phyloP scores from a whole-genome alignment of 306 rosid genomes.

The Vicia faba region DNA sequence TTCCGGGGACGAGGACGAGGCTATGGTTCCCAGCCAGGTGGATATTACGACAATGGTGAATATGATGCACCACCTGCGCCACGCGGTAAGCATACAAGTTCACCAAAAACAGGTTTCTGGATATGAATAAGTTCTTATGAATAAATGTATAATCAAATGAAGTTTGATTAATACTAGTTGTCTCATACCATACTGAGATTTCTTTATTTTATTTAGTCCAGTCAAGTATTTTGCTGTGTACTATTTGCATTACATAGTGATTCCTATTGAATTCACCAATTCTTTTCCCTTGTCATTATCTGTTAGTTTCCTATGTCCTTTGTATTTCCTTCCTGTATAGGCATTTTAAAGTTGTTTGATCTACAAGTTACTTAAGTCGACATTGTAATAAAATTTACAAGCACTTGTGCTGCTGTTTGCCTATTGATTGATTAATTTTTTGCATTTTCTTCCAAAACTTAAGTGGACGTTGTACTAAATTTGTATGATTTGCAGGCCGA shows the following conservation, averaged over 20 bases:
- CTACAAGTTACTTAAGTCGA: not conserved
- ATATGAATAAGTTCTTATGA: conserved; percentile 7
- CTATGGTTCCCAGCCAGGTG: conserved; percentile 55
- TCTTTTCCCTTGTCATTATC: not conserved
- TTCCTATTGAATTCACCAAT: not conserved
- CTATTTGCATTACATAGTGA: conserved; percentile 13
- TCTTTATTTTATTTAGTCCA: not conserved
- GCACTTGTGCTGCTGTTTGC: not conserved
- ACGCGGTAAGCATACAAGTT: conserved; percentile 54
- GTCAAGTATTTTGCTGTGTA: conserved; percentile 9
- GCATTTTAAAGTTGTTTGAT: conserved; percentile 1
- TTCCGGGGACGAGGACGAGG: conserved; percentile 66
- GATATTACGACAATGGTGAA: conserved; percentile 70
- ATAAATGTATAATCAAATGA: conserved; percentile 6
- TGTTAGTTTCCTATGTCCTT: not conserved
- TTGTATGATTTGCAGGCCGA: conserved; percentile 53
- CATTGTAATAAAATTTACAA: not conserved
- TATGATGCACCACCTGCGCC: conserved; percentile 62
- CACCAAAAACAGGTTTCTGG: conserved; percentile 10
- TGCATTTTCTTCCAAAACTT: not conserved
- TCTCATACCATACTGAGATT: not conserved
- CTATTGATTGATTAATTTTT: not conserved
- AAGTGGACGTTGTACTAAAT: not conserved
- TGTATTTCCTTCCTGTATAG: conserved; percentile 16
- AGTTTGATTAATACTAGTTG: not conserved